Percentiles rank a stretch among this genome's conserved stretches.
Evolutionary conservation across 495 filamentous ascomycete species (phyloP).

Genomic region (Hypoxylon fragiforme): DNA sequence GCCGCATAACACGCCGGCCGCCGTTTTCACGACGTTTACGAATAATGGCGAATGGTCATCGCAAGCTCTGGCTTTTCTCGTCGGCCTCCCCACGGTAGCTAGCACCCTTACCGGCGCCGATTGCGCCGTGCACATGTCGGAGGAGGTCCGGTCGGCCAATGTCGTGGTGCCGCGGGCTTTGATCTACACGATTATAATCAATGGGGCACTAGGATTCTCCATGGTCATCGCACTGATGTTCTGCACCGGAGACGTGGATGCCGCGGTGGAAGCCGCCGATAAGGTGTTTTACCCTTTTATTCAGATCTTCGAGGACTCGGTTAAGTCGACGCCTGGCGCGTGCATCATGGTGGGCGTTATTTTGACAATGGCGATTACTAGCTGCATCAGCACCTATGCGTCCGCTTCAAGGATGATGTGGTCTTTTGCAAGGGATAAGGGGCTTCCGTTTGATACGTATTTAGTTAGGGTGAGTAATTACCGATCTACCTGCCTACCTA

Average conservation of each 20-base stretch:
- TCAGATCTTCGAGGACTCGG: slow-evolving; percentile 52
- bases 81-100: slow-evolving; percentile 33
- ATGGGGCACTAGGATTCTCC: slow-evolving; percentile 54
- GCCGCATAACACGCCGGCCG: slow-evolving; percentile 39
- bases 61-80: slow-evolving; percentile 40
- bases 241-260: slow-evolving; percentile 48
- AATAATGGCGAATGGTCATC: slow-evolving; percentile 52
- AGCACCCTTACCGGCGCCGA: slow-evolving; percentile 34
- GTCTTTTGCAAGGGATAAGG: slow-evolving; percentile 61
- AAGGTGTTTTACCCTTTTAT: slow-evolving; percentile 52
- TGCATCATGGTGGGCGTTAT: slow-evolving; percentile 51
- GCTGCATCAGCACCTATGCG: slow-evolving; percentile 50
- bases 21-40: slow-evolving; percentile 44
- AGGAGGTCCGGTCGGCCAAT: slow-evolving; percentile 52
- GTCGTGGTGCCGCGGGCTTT: slow-evolving; percentile 51
- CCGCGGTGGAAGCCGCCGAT: slow-evolving; percentile 36
- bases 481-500: slow-evolving; percentile 22
- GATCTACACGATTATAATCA: slow-evolving; percentile 43
- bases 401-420: slow-evolving; percentile 57
- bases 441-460: slow-evolving; percentile 58
- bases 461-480: slow-evolving; percentile 43
- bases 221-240: slow-evolving; percentile 56
- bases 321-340: slow-evolving; percentile 46
- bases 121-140: slow-evolving; percentile 53
- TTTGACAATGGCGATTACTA: slow-evolving; percentile 46